A percentile compares a stretch with the other conserved stretches of the same genome.
Evolutionary conservation across 345 rosid genomes (phyloP).

Genomic region (Raphanus sativus): DNA sequence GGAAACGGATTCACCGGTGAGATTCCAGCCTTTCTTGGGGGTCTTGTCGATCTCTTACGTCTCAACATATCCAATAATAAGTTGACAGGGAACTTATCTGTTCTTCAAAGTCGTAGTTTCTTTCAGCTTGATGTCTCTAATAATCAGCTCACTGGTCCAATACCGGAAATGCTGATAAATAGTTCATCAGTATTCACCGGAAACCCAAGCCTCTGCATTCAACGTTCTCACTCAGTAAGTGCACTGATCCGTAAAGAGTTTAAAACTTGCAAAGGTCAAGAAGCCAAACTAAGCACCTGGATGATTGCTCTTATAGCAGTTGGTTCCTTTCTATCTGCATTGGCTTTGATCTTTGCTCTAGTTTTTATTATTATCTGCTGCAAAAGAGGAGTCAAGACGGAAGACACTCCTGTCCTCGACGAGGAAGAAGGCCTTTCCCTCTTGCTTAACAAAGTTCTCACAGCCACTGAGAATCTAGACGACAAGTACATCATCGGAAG

Average conservation of each 20-base stretch:
- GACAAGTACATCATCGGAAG: conserved; percentile 43
- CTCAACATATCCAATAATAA: conserved; percentile 72
- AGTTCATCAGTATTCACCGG: conserved; percentile 49
- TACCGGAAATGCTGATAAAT: conserved; percentile 46
- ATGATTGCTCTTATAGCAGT: conserved; percentile 47
- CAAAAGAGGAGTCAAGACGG: conserved; percentile 39
- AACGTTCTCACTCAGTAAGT: conserved; percentile 36
- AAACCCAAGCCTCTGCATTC: conserved; percentile 63
- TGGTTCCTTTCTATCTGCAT: conserved; percentile 35
- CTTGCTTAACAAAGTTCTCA: conserved; percentile 56
- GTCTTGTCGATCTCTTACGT: conserved; percentile 43
- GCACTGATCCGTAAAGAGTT: conserved; percentile 39
- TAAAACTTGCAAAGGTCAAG: conserved; percentile 45
- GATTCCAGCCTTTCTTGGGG: conserved; percentile 53
- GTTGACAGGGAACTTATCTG: conserved; percentile 58
- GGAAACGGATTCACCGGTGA: conserved; percentile 55
- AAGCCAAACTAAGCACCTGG: conserved; percentile 38
- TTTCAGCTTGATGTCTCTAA: conserved; percentile 55
- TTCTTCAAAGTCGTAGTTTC: conserved; percentile 42
- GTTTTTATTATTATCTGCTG: conserved; percentile 19
- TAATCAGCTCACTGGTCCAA: conserved; percentile 65
- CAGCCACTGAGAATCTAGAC: conserved; percentile 48
- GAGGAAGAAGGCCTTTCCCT: conserved; percentile 50
- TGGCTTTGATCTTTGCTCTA: conserved; percentile 34
- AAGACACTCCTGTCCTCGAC: conserved; percentile 40